A percentile compares a stretch with the other conserved stretches of the same genome.
Conservation (phyloP, 208 protist genomes). For the Zelonia costaricensis region DNA sequence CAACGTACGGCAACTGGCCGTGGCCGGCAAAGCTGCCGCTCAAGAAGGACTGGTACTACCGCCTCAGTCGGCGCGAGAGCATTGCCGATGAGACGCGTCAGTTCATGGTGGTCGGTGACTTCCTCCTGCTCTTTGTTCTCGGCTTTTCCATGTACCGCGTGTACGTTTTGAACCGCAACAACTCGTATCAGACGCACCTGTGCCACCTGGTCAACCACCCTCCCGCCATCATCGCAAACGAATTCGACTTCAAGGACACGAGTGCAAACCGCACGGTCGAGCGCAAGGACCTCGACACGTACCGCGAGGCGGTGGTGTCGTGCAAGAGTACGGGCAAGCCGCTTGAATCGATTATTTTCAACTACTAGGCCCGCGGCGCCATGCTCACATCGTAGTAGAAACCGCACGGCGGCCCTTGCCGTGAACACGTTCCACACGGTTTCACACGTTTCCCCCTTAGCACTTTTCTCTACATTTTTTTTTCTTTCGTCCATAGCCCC, state of each 20-base stretch:
- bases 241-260: constrained; percentile 78
- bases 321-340: constrained; percentile 47
- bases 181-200: constrained; percentile 80
- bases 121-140: constrained; percentile 62
- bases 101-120: constrained; percentile 77
- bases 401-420: too few species aligned
- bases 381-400: too few species aligned
- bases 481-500: too few species aligned
- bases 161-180: constrained; percentile 57
- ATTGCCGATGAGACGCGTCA: constrained; percentile 78
- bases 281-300: constrained; percentile 63
- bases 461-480: too few species aligned
- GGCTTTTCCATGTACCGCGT: constrained; percentile 66
- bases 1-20: constrained; percentile 83
- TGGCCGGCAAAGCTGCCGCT: constrained; percentile 86
- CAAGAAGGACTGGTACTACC: constrained; percentile 71
- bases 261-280: constrained; percentile 70
- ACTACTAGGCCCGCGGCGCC: constrained; percentile 79
- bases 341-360: constrained; percentile 81
- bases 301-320: constrained; percentile 67
- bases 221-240: constrained; percentile 87
- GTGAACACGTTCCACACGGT: too few species aligned
- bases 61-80: constrained; percentile 61
- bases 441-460: too few species aligned
- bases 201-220: constrained; percentile 67